Base-by-base conservation (phyloP, 495 filamentous ascomycete genomes). In the Podospora sp. region DNA sequence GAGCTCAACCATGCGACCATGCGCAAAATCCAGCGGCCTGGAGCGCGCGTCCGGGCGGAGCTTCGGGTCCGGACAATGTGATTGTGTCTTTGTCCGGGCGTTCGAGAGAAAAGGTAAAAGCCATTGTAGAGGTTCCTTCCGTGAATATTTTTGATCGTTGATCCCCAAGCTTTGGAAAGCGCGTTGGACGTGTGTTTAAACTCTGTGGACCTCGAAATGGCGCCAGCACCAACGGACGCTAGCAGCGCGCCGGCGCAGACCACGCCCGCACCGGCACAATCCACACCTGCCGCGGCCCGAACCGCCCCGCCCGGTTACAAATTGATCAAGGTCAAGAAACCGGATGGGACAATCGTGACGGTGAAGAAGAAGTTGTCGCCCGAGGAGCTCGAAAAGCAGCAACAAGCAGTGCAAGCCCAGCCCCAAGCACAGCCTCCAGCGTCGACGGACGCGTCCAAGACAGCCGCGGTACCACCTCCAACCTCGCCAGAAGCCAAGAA, bases 331-430 rank as follows among this genome's bases (percentile, higher is more conserved):
- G 62, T 52, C 62, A 26, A 49, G n/a, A 63, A 63, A 29, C 62
- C 62, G 9, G 62, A 63, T 12, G 62, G 62, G 1, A 53, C 62
- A 18, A 53, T 63, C 18, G 46, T 63, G 24, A 63, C 62, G 0
- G 62, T 52, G 2, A 63, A 63, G 62, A 63, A 63, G 14, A 55
- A 52, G 62, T 49, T 63, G 40, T 33, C 62, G 26, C 62, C 62
- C 18, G 50, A 63, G 29, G 62, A 63, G 62, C 62, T 63, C 24
- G 62, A 63, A 20, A 40, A 51, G 16, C 25, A 60, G 8, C 62
- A 63, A 20, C 25, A 53, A 11, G 53, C 51, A n/a, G 18, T 49
- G 1, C 46, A 63, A 36, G 22, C 62, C 6, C 24, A 63, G n/a
- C 18, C 62, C 0, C 46, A 63, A 36, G 22, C 49, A 2, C 24